Percentiles rank a stretch among this genome's conserved stretches.
These are phyloP conservation scores for Acacia acuminata DNA, from an alignment of 306 rosid species.

Conservation along the genomic window DNA sequence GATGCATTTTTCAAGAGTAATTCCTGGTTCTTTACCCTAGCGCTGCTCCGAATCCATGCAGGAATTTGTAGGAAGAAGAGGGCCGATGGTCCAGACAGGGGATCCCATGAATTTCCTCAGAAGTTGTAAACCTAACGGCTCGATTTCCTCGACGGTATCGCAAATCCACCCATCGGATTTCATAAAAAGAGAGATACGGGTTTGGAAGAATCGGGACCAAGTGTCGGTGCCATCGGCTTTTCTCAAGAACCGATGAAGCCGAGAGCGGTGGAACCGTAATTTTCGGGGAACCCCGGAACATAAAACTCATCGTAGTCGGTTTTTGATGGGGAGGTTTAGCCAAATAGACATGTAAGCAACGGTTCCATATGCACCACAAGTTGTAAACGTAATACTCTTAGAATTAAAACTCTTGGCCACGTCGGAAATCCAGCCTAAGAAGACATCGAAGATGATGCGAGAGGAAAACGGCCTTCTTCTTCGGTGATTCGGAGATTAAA, in stretches of 20 bases:
- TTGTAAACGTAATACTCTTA: conserved; percentile 49
- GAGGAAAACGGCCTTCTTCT: conserved; percentile 49
- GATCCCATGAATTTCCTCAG: conserved; percentile 45
- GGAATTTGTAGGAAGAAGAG: conserved; percentile 42
- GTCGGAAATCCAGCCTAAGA: conserved; percentile 56
- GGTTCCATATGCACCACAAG: conserved; percentile 77
- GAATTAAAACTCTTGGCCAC: conserved; percentile 49
- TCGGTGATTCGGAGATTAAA: conserved; percentile 39
- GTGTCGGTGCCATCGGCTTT: conserved; percentile 58
- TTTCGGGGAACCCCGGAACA: conserved; percentile 64
- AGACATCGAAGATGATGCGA: conserved; percentile 51
- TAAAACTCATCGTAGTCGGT: conserved; percentile 48
- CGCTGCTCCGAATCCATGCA: conserved; percentile 30
- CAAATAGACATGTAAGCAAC: conserved; percentile 61
- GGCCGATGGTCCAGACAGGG: conserved; percentile 60
- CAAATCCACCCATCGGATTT: conserved; percentile 68
- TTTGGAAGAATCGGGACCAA: conserved; percentile 56
- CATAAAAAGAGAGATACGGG: conserved; percentile 33
- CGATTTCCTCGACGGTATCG: conserved; percentile 66
- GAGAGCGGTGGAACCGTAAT: conserved; percentile 49
- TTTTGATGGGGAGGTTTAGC: conserved; percentile 63
- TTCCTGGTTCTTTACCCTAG: conserved; percentile 51
- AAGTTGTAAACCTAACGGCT: conserved; percentile 55
- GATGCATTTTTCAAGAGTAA: conserved; percentile 45
- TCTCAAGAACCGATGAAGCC: conserved; percentile 42